Conservation (phyloP, 768 basidiomycete species). For the Auricularia sp. region DNA sequence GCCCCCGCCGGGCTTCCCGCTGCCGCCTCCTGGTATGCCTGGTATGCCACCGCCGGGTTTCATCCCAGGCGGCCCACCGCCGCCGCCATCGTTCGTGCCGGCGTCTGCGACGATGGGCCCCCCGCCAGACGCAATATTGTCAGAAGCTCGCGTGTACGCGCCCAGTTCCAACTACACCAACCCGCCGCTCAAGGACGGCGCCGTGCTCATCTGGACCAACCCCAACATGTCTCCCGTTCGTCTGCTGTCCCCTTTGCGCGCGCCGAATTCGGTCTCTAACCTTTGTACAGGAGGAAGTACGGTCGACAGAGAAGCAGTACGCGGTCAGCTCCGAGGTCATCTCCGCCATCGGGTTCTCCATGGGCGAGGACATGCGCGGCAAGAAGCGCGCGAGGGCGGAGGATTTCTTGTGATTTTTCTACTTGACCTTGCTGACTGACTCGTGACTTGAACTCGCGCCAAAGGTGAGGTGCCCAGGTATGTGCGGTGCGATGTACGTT, state of each 20-base stretch:
- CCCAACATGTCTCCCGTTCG: slow-evolving; percentile 71
- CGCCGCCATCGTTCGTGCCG: slow-evolving; percentile 8
- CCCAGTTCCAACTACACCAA: slow-evolving; percentile 55
- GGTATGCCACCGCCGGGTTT: slow-evolving; percentile 15
- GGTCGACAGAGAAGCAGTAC: slow-evolving; percentile 27
- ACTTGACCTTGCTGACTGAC: background rate
- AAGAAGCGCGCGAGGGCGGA: slow-evolving; percentile 82
- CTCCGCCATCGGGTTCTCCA: slow-evolving; percentile 11
- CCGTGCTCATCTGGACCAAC: slow-evolving; percentile 62
- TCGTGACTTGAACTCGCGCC: too few species aligned
- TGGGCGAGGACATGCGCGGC: slow-evolving; percentile 54
- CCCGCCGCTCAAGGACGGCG: slow-evolving; percentile 65
- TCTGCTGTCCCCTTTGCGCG: slow-evolving; percentile 10
- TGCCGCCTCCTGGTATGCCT: slow-evolving; percentile 17
- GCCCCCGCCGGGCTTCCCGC: slow-evolving; percentile 16
- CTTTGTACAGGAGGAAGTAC: slow-evolving; percentile 59
- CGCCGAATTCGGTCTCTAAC: background rate
- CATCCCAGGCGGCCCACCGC: slow-evolving; percentile 12
- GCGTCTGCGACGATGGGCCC: slow-evolving; percentile 9
- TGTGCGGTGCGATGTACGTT: too few species aligned
- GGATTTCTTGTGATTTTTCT: slow-evolving; percentile 50
- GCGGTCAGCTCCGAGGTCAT: background rate
- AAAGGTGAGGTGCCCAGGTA: too few species aligned
- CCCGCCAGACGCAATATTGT: slow-evolving; percentile 3
- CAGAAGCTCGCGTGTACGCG: slow-evolving; percentile 25